phyloP scores from a whole-genome alignment of 306 rosid species.

The Astragalus membranaceus region DNA sequence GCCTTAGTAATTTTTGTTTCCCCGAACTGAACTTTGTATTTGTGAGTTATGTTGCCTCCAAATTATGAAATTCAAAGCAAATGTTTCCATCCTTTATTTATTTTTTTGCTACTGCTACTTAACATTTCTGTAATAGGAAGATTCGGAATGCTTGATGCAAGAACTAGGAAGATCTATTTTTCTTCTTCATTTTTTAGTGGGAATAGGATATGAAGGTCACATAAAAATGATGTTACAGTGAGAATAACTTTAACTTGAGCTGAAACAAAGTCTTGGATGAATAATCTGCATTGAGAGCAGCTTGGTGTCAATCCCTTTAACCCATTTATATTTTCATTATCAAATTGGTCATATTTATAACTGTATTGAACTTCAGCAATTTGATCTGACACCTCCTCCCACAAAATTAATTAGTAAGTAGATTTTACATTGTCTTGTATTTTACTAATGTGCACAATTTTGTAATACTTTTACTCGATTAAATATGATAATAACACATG shows the following conservation, averaged over 20 bases:
- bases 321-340: neutral
- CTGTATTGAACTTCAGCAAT: neutral
- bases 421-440: neutral
- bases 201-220: neutral
- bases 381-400: neutral
- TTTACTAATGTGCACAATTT: neutral
- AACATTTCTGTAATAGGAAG: neutral
- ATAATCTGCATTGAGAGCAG: neutral
- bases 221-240: neutral
- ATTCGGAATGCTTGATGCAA: neutral
- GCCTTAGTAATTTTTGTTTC: neutral
- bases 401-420: too few species aligned
- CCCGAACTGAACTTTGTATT: neutral
- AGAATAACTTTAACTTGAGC: neutral
- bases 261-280: neutral
- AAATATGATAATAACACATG: conserved; percentile 1
- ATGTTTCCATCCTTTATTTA: neutral
- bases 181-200: neutral
- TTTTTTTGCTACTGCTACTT: neutral
- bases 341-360: neutral
- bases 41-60: neutral
- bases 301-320: neutral
- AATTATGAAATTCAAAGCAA: neutral
- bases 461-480: neutral
- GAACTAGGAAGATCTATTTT: neutral